These are phyloP conservation scores for Globisporangium splendens DNA, from an alignment of 352 stramenopile species.

Conservation along the genomic window DNA sequence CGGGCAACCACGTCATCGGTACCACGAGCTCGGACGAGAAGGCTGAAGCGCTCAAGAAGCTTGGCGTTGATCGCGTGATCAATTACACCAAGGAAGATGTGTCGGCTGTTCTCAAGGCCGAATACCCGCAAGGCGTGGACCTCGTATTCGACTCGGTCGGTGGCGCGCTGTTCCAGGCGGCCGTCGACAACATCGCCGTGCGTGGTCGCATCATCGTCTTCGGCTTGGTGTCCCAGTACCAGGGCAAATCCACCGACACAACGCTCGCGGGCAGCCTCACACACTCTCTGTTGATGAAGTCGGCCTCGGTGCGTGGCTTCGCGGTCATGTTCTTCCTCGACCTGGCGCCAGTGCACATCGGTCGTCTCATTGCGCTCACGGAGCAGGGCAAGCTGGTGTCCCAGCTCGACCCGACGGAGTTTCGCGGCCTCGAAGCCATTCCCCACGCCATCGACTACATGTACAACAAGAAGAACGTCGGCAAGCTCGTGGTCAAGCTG, in stretches of 20 bases:
- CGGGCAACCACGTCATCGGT: constrained; percentile 76
- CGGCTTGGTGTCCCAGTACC: constrained; percentile 51
- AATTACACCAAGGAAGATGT: constrained; percentile 85
- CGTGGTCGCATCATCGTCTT: constrained; percentile 61
- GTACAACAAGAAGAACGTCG: constrained; percentile 35
- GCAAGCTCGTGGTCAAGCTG: constrained; percentile 46
- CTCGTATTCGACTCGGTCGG: constrained; percentile 67
- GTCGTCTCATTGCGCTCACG: constrained; percentile 40
- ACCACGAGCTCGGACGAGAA: constrained; percentile 87
- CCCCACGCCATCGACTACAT: constrained; percentile 36
- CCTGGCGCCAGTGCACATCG: constrained; percentile 26
- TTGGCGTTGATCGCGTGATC: constrained; percentile 76
- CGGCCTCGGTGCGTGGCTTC: constrained; percentile 43
- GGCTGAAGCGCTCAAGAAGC: constrained; percentile 60
- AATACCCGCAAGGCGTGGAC: constrained; percentile 64
- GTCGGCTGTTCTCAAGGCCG: constrained; percentile 48
- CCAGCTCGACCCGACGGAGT: constrained; percentile 19
- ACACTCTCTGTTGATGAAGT: constrained; percentile 19
- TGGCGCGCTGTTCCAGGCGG: constrained; percentile 45
- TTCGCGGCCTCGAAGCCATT: constrained; percentile 32
- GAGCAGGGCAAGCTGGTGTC: constrained; percentile 27
- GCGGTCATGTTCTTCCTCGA: constrained; percentile 36
- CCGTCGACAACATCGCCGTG: constrained; percentile 52
- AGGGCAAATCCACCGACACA: constrained; percentile 22
- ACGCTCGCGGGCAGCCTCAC: constrained; percentile 10